A percentile compares a stretch with the other conserved stretches of the same genome.
These are phyloP conservation scores for Taphrina flavorubra DNA, from an alignment of 1,139 yeast species.

Conservation along the genomic window DNA sequence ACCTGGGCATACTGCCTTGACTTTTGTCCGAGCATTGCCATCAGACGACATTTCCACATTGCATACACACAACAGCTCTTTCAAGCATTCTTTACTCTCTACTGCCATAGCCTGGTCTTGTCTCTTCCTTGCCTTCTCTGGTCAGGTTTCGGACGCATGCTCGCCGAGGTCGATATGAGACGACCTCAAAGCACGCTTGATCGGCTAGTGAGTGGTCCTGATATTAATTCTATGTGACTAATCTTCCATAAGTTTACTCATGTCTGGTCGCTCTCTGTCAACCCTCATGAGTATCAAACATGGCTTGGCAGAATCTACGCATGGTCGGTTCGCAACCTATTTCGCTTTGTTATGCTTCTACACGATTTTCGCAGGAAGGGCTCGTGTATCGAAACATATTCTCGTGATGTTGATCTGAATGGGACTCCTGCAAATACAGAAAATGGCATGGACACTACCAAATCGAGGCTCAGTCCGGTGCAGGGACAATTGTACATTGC, in stretches of 20 bases:
- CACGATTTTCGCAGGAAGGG: background rate
- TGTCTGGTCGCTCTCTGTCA: slow-evolving; percentile 15
- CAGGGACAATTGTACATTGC: background rate
- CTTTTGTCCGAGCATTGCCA: no score
- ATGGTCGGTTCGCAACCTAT: slow-evolving; percentile 1
- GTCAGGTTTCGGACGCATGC: no score
- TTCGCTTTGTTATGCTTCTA: background rate
- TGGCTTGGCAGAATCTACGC: background rate
- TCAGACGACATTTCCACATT: no score
- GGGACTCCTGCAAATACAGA: background rate
- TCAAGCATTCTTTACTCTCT: no score
- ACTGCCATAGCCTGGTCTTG: no score
- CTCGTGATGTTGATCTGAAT: background rate
- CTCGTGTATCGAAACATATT: background rate
- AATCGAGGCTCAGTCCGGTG: background rate
- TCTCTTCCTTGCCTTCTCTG: no score
- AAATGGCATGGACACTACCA: background rate
- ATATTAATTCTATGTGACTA: background rate
- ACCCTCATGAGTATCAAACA: background rate
- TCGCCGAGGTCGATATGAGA: background rate
- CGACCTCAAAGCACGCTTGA: slow-evolving; percentile 6
- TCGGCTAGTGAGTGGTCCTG: background rate
- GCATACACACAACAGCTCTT: no score
- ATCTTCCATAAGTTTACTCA: background rate
- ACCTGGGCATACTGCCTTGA: no score